Evolutionary conservation across 208 protist genomes (phyloP), one percentile per base, ranked within the genome.

Genomic region (Trypanosoma platydactyli): DNA sequence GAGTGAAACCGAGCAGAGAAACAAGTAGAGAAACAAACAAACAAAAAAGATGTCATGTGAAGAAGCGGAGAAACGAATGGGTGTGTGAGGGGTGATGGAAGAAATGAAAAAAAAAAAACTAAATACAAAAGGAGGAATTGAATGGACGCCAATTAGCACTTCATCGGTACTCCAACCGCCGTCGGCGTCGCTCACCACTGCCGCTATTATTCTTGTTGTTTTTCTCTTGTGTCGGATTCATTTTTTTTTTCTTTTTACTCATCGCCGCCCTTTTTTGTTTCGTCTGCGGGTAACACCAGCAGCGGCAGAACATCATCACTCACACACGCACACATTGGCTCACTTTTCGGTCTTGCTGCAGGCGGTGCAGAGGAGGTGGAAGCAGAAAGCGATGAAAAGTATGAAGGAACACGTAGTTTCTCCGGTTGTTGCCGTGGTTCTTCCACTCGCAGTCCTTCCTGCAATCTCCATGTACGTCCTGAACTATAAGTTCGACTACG

Each of bases 391-490:
- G 40, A 44, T 13, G 16, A 30, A 15, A 18, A 40, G 1, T 22
- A 56, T 13, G 30, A 9, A 2, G 18, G 7, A n/a, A 54, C 25
- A 54, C 29, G 20, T 45, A 29, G 59, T 18, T 15, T 4, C 12
- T 30, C 29, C 45, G 12, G 27, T 44, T n/a, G 16, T 3, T 59
- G 25, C 3, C 30, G 20, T 18, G 15, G 9, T 44, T 35, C 22
- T 35, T 20, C 25, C 13, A 44, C 25, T 35, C 49, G 20, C n/a
- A 9, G 9, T 65, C 11, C 16, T 69, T 50, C 55, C 67, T 7
- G 11, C 44, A 9, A 13, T 72, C 1, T 65, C 67, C 0, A 46
- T 64, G 38, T 80, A 51, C 13, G 5, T 66, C 0, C 40, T 78
- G 0, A 45, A 57, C 33, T 5, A 13, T 16, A 29, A 27, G 12